These are phyloP conservation scores for Candida frijolesensis DNA, from an alignment of 1,139 yeast genomes.

Conservation along the genomic window DNA sequence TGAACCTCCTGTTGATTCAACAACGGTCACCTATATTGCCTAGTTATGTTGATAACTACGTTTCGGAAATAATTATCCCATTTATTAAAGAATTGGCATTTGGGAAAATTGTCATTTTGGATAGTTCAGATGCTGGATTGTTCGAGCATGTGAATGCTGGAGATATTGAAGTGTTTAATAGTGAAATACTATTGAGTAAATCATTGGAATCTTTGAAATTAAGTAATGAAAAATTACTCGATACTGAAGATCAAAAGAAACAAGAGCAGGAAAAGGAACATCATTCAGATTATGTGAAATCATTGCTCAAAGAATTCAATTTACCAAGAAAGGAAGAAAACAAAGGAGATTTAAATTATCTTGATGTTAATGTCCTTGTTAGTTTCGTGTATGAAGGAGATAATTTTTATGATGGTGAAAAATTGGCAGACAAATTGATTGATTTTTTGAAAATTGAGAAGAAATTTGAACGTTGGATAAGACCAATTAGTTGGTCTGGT, in stretches of 20 bases:
- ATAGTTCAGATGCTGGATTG: conserved; percentile 72
- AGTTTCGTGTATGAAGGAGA: conserved; percentile 87
- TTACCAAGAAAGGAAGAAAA: conserved; percentile 10
- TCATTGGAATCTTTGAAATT: conserved; percentile 34
- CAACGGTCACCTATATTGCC: conserved; percentile 85
- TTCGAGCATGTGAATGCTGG: conserved; percentile 28
- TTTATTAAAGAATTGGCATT: conserved; percentile 45
- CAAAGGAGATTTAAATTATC: neutral
- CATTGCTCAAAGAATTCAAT: conserved; percentile 14
- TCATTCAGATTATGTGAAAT: conserved; percentile 21
- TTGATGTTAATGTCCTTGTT: conserved; percentile 30
- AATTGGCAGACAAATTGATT: conserved; percentile 46
- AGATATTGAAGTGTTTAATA: conserved; percentile 32
- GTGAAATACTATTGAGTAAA: conserved; percentile 34
- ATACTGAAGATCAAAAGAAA: conserved; percentile 10
- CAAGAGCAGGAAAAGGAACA: conserved; percentile 11
- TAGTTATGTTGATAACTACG: conserved; percentile 54
- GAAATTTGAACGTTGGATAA: conserved; percentile 32
- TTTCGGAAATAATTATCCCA: conserved; percentile 54
- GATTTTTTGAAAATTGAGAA: conserved; percentile 28
- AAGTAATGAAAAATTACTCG: conserved; percentile 7
- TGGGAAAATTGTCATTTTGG: conserved; percentile 56
- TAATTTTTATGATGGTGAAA: conserved; percentile 71
- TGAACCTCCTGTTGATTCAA: conserved; percentile 62
- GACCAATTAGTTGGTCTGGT: conserved; percentile 83